Evolutionary conservation across 257 asterid species (phyloP).

Genomic region (Nicotiana sylvestris): DNA sequence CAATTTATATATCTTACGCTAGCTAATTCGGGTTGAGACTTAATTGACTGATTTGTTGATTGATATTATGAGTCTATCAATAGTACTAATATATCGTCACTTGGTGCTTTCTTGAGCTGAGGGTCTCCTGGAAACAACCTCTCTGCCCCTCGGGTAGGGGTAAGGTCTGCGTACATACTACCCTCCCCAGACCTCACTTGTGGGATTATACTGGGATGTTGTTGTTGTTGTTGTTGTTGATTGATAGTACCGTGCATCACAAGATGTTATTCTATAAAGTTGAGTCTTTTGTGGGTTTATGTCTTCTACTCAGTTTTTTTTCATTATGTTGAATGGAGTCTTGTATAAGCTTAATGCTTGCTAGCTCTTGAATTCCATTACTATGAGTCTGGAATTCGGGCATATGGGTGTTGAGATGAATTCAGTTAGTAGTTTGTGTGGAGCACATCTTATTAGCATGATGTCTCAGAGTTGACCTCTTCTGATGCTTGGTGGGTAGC

Average conservation of each 20-base stretch:
- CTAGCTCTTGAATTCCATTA: background rate
- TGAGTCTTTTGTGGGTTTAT: background rate
- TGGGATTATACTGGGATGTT: too few relatives aligned
- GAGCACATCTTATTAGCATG: background rate
- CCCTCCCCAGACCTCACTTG: too few relatives aligned
- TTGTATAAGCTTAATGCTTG: background rate
- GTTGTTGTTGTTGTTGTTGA: background rate
- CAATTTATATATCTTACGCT: background rate
- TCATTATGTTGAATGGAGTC: background rate
- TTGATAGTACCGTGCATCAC: background rate
- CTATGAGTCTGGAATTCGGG: background rate
- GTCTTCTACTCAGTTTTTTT: background rate
- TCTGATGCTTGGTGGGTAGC: background rate
- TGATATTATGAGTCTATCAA: background rate
- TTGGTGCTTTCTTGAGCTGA: too few relatives aligned
- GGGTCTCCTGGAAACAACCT: too few relatives aligned
- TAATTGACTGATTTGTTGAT: background rate
- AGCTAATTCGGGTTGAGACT: background rate
- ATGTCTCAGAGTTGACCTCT: background rate
- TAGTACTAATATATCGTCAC: too few relatives aligned
- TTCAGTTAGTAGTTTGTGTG: background rate
- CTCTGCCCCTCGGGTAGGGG: too few relatives aligned
- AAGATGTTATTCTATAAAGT: background rate
- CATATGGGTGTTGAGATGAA: background rate
- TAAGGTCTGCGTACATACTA: too few relatives aligned